Evolutionary conservation across 2,329 filamentous ascomycete genomes (phyloP).

Genomic region (Fusarium subtropicale): DNA sequence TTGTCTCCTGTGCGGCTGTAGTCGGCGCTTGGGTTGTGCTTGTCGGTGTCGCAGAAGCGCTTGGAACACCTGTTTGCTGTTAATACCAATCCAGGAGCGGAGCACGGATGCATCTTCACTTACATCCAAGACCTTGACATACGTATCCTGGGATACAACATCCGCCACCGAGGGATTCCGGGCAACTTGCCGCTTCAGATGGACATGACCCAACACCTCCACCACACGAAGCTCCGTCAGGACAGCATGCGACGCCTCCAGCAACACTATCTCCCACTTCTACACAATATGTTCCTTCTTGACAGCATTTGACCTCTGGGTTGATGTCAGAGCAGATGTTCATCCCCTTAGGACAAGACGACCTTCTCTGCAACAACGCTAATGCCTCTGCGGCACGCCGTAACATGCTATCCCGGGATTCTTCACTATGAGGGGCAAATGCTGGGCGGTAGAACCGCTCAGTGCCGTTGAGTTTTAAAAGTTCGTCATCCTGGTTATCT

Average conservation of each 20-base stretch:
- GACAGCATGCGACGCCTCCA: constrained; percentile 81
- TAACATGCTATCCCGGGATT: constrained; percentile 48
- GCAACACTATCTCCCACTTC: constrained; percentile 70
- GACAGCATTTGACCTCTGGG: constrained; percentile 78
- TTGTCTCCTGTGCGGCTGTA: constrained; percentile 55
- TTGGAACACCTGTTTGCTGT: constrained; percentile 49
- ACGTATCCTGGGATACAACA: constrained; percentile 80
- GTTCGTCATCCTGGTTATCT: constrained; percentile 45
- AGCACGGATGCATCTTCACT: constrained; percentile 49
- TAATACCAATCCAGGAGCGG: not conserved
- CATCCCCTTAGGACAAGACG: constrained; percentile 76
- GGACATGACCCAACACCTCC: constrained; percentile 72
- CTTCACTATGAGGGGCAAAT: constrained; percentile 61
- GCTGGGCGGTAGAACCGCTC: constrained; percentile 59
- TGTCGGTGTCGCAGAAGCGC: constrained; percentile 47
- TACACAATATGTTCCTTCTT: constrained; percentile 73
- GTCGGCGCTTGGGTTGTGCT: constrained; percentile 46
- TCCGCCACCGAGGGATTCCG: constrained; percentile 74
- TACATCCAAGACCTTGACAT: constrained; percentile 78
- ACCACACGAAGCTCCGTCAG: constrained; percentile 70
- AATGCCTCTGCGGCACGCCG: constrained; percentile 61
- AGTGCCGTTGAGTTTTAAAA: constrained; percentile 29
- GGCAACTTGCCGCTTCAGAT: constrained; percentile 72
- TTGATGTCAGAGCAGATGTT: constrained; percentile 72
- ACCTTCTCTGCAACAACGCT: constrained; percentile 64